Base-by-base conservation (phyloP, 108 stramenopile species). In the Discostella stelligeroides region DNA sequence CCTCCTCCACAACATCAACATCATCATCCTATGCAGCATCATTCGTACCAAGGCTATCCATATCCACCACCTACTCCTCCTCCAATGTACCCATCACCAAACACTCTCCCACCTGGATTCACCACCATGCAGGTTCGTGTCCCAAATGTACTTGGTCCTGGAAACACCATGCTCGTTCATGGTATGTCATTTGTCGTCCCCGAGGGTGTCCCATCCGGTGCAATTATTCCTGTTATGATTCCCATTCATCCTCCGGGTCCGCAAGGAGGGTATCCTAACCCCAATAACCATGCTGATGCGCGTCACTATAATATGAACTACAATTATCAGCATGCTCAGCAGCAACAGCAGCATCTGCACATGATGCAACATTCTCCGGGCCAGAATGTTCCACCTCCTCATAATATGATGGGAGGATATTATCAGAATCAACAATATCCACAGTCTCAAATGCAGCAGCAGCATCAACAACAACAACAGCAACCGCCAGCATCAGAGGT, bases 201-300 rank as follows among this genome's bases (percentile, higher is more conserved):
- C 2, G 77, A 76, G 9, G 84, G 84, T 37, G 64, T 88, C 34
- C 83, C 80, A 14, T 82, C 87, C 0, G 90, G 90, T 8, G 78
- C 85, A 41, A 66, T 88, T 11, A 78, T 91, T 57, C 90, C 90
- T 3, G 90, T 91, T 7, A 84, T 83, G 50, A 72, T 91, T 37
- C 90, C 90, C n/a, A 34, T 61, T 28, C 76, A 58, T 28, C 29
- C 60, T 13, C 29, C 43, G 2, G 34, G n/a, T 13, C 29, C 43
- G 2, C n/a, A 4, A 29, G 34, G 30, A 56, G 59, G 40, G 47
- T 39, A 61, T 28, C 41, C 42, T 13, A 42, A 61, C 60, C 71
- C 71, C 47, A 60, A 41, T 51, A 50, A 43, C 63, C 60, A 37
- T 20, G 29, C 27, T n/a, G 58, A 60, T n/a, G 39, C 51, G 9